Percentiles rank a stretch among this genome's conserved stretches.
Evolutionary conservation across 2,329 filamentous ascomycete genomes (phyloP).

Genomic region (Diaporthe caulivora): DNA sequence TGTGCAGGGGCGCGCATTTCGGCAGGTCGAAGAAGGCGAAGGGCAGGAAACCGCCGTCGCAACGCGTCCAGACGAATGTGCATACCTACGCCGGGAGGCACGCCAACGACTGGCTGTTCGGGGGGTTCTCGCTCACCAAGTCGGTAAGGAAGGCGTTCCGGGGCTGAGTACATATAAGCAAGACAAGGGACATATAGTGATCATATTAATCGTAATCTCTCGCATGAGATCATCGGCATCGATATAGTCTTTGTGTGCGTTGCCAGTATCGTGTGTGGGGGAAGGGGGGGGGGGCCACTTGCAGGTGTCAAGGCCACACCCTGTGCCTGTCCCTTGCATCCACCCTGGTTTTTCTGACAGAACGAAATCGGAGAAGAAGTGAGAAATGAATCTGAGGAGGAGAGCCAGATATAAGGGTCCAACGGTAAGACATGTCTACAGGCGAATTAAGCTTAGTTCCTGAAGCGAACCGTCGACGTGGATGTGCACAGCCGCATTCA

Average conservation of each 20-base stretch:
- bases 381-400: neutral
- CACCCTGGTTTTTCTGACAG: neutral
- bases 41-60: neutral
- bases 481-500: neutral
- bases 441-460: neutral
- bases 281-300: no score
- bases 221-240: neutral
- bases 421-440: neutral
- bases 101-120: constrained; percentile 37
- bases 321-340: neutral
- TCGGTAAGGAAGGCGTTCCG: constrained; percentile 24
- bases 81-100: constrained; percentile 38
- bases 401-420: constrained; percentile 3
- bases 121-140: constrained; percentile 36
- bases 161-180: constrained; percentile 12
- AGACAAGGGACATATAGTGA: neutral
- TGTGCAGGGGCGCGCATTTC: constrained; percentile 48
- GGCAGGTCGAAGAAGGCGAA: constrained; percentile 31
- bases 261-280: neutral
- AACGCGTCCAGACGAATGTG: constrained; percentile 30
- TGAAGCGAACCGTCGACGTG: neutral
- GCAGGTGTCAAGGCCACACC: no score
- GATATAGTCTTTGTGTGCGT: neutral
- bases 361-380: neutral
- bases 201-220: constrained; percentile 30